These are phyloP conservation scores for Russula ochroleuca DNA, from an alignment of 768 basidiomycete species.

Conservation along the genomic window DNA sequence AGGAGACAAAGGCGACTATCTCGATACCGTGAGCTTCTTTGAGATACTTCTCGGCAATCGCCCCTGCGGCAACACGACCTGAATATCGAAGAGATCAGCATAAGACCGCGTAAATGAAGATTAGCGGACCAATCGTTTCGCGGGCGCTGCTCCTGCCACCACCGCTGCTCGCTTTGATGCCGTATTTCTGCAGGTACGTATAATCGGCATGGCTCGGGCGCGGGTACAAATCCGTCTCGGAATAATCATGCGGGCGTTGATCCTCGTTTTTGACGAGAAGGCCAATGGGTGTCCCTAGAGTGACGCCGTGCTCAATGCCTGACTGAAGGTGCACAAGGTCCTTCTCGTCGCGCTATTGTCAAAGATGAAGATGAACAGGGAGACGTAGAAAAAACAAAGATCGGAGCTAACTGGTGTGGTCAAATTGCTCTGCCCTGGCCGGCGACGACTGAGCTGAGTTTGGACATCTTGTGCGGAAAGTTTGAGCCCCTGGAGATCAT, in stretches of 20 bases:
- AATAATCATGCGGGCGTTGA: slow-evolving; percentile 96
- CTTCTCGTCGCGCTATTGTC: slow-evolving; percentile 81
- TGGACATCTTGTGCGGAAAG: slow-evolving; percentile 84
- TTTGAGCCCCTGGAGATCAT: slow-evolving; percentile 61
- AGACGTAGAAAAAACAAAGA: neutral
- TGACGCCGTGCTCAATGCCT: slow-evolving; percentile 88
- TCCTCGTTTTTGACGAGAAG: slow-evolving; percentile 98
- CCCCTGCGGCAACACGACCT: slow-evolving; percentile 96
- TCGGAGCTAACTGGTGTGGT: slow-evolving; percentile 78
- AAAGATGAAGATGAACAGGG: neutral
- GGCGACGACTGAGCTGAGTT: slow-evolving; percentile 79
- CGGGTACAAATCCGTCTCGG: slow-evolving; percentile 96
- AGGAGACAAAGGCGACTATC: slow-evolving; percentile 95
- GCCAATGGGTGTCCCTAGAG: slow-evolving; percentile 95
- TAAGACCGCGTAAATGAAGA: neutral
- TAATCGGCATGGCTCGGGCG: slow-evolving; percentile 97
- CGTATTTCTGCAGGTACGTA: slow-evolving; percentile 97
- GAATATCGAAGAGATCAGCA: slow-evolving; percentile 8
- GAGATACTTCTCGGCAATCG: slow-evolving; percentile 96
- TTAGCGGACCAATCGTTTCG: slow-evolving; percentile 80
- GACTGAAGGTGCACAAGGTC: slow-evolving; percentile 92
- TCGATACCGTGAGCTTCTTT: slow-evolving; percentile 83
- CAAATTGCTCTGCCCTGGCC: slow-evolving; percentile 94
- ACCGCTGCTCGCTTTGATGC: slow-evolving; percentile 94
- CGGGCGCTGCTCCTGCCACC: slow-evolving; percentile 93